A percentile compares a stretch with the other conserved stretches of the same genome.
Conservation (phyloP, 306 rosid genomes). For the Inga laurina region DNA sequence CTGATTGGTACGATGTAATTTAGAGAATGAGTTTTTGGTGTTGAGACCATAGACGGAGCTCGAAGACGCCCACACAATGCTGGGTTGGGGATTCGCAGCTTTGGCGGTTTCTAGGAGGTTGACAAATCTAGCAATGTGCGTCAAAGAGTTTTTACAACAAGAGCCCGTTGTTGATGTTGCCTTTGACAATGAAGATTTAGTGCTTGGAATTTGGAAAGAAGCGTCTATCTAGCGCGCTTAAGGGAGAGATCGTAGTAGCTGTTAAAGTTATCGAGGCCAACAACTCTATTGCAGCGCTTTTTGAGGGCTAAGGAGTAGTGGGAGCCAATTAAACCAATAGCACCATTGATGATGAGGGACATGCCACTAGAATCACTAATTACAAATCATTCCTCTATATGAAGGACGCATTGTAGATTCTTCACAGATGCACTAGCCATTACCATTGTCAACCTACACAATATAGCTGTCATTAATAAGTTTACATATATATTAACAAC, state of each 20-base stretch:
- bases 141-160: slow-evolving; percentile 74
- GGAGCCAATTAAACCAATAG: no score
- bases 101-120: slow-evolving; percentile 53
- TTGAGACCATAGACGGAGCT: slow-evolving; percentile 87
- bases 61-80: slow-evolving; percentile 85
- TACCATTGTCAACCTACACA: no score
- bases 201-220: slow-evolving; percentile 41
- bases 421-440: no score
- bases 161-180: slow-evolving; percentile 73
- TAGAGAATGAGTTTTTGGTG: slow-evolving; percentile 73
- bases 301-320: slow-evolving; percentile 54
- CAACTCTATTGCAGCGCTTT: slow-evolving; percentile 80
- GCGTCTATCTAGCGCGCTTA: slow-evolving; percentile 59
- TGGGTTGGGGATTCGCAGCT: slow-evolving; percentile 77
- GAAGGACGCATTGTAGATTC: no score
- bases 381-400: no score
- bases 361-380: no score
- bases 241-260: slow-evolving; percentile 80
- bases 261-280: slow-evolving; percentile 83
- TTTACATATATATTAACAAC: no score
- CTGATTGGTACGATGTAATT: slow-evolving; percentile 60
- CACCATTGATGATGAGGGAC: no score
- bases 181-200: slow-evolving; percentile 69
- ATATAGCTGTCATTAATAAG: no score
- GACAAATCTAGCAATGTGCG: slow-evolving; percentile 25